Conservation (phyloP, 2,329 filamentous ascomycete species). For the Botrytis elliptica region DNA sequence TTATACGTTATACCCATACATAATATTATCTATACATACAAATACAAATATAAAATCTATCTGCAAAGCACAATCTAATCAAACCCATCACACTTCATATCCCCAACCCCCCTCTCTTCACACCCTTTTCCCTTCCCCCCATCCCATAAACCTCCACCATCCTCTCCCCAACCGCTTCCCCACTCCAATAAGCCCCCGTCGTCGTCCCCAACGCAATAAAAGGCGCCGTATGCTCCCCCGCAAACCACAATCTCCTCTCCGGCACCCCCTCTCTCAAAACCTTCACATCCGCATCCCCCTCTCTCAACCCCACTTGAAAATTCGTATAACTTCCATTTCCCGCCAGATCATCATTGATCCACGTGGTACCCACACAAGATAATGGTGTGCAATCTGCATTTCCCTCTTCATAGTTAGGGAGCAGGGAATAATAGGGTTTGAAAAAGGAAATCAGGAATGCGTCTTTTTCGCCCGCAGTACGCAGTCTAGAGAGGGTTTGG, state of each 20-base stretch:
- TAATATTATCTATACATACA: not conserved
- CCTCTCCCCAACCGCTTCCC: slow-evolving; percentile 70
- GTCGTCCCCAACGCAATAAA: slow-evolving; percentile 87
- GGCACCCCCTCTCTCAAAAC: slow-evolving; percentile 41
- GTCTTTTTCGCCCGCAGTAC: slow-evolving; percentile 33
- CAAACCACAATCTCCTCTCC: slow-evolving; percentile 54
- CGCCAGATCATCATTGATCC: slow-evolving; percentile 64
- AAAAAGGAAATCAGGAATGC: slow-evolving; percentile 48
- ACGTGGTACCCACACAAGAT: slow-evolving; percentile 59
- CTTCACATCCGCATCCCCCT: slow-evolving; percentile 60
- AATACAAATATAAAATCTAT: not conserved
- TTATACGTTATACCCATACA: not conserved
- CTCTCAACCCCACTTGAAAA: slow-evolving; percentile 60
- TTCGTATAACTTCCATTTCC: slow-evolving; percentile 69
- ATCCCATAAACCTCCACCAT: slow-evolving; percentile 55
- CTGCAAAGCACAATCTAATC: not conserved
- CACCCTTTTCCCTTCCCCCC: not conserved
- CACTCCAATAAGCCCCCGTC: slow-evolving; percentile 82
- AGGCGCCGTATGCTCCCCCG: slow-evolving; percentile 77
- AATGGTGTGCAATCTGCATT: slow-evolving; percentile 52
- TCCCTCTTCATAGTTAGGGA: slow-evolving; percentile 54
- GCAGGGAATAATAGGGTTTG: slow-evolving; percentile 61
- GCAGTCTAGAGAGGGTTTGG: slow-evolving; percentile 25
- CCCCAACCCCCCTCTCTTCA: too few relatives aligned
- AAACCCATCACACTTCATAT: not conserved